Conservation (phyloP, 148 eudicot species). For the Chenopodium quinoa region DNA sequence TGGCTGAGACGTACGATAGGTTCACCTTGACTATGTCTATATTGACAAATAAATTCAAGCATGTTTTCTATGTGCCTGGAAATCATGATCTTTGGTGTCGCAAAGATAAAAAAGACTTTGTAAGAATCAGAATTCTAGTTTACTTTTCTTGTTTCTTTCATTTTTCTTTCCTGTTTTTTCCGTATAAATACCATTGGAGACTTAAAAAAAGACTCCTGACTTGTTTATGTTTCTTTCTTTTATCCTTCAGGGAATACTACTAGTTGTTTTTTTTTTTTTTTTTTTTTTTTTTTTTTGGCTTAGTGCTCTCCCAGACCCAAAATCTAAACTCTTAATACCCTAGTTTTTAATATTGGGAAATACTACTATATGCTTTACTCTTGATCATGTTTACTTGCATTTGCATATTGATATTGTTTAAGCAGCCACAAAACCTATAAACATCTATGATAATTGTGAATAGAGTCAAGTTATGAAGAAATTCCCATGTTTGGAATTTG, state of each 20-base stretch:
- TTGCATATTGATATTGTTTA: background rate
- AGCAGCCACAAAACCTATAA: background rate
- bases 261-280: too few relatives aligned
- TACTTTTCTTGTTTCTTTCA: background rate
- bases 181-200: background rate
- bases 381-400: background rate
- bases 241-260: background rate
- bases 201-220: background rate
- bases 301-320: too few relatives aligned
- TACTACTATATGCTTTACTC: background rate
- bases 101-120: slow-evolving; percentile 38
- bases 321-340: too few relatives aligned
- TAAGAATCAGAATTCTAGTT: slow-evolving; percentile 26
- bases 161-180: background rate
- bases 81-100: slow-evolving; percentile 84
- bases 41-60: slow-evolving; percentile 49
- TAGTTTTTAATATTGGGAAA: too few relatives aligned
- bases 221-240: background rate
- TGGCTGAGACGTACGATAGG: slow-evolving; percentile 50
- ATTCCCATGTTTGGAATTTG: too few relatives aligned
- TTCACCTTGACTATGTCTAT: slow-evolving; percentile 57
- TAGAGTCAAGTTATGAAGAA: too few relatives aligned
- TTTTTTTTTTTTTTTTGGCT: too few relatives aligned
- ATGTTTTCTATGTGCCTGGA: slow-evolving; percentile 65
- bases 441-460: background rate